Base-by-base conservation (phyloP, 495 filamentous ascomycete genomes). In the Tuber umbilicatum region DNA sequence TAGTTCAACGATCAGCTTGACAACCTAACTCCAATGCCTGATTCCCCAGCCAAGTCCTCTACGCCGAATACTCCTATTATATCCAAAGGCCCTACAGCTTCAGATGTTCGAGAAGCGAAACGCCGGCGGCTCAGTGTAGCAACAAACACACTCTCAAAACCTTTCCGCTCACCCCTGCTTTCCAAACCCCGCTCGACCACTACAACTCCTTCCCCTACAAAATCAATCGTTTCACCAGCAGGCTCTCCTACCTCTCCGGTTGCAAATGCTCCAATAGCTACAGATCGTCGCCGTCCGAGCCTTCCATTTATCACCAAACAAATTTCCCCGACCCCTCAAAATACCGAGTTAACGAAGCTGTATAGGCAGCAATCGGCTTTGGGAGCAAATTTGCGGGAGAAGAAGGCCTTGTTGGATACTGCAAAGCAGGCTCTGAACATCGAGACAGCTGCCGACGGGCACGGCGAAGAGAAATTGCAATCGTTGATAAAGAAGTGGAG, bases 401-500 rank as follows among this genome's bases (percentile, higher is more conserved):
- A 77, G 70, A 75, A 78, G 68, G 73, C 79, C 5, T 71, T 69
- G 16, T 39, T 82, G 17, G 78, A 75, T 47, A 82, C 75, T 35
- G 81, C 76, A 38, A 72, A 79, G 14, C 81, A 82, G 64, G 81
- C 81, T 69, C 14, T 80, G 7, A 73, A 73, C 39, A 82, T 82
- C 23, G 81, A 82, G 69, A 71, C 78, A 17, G 74, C 80, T 31
- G 69, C 70, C 35, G 70, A 69, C 2, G 72, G 80, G 60, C 73
- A 77, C 47, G 76, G 74, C 19, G 81, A 82, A 17, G 75, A 73
- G 41, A 79, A 78, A 27, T 69, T 87, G 78, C 76, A 85, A 68
- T 84, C 78, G 16, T 68, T 84, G 23, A 85, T 87, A 76, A 80
- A 79, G 71, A 83, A 81, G 67, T 84, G 83, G 75, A 80, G 74